Percentiles rank a stretch among this genome's conserved stretches.
These are phyloP conservation scores for Balamuthia mandrillaris DNA, from an alignment of 208 protist species.

Conservation along the genomic window DNA sequence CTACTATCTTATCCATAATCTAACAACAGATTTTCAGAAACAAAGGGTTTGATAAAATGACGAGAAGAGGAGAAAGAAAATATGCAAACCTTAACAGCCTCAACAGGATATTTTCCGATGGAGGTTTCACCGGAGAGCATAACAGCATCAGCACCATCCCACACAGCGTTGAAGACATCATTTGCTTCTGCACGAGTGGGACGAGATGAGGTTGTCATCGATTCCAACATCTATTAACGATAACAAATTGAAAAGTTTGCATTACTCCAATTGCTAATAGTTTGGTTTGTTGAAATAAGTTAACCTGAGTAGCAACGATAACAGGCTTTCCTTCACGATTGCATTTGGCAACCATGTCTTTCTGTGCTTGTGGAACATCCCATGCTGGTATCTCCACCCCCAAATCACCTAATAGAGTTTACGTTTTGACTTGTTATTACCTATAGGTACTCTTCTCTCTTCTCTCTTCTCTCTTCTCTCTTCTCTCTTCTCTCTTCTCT, in stretches of 20 bases:
- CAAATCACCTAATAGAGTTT: constrained; percentile 81
- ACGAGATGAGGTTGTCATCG: constrained; percentile 89
- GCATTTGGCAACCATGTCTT: constrained; percentile 96
- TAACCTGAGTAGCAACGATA: constrained; percentile 90
- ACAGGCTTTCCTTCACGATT: constrained; percentile 86
- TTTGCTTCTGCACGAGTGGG: constrained; percentile 97
- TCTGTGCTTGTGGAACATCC: constrained; percentile 95
- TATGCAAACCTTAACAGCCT: constrained; percentile 74
- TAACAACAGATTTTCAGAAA: not conserved
- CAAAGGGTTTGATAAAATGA: not conserved
- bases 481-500: too few relatives aligned
- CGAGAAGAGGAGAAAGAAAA: not conserved
- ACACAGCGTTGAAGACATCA: constrained; percentile 94
- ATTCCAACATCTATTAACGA: constrained; percentile 93
- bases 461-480: too few relatives aligned
- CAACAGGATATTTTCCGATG: constrained; percentile 91
- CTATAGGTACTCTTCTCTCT: too few relatives aligned
- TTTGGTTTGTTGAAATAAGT: not conserved
- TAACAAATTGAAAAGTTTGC: not conserved
- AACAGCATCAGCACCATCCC: constrained; percentile 97
- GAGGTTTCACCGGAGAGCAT: constrained; percentile 98
- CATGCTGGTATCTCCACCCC: constrained; percentile 97
- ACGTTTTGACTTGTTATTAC: not conserved
- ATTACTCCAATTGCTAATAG: not conserved
- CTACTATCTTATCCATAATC: constrained; percentile 17